These are phyloP conservation scores for Omphalotus olearius DNA, from an alignment of 1,284 basidiomycete species.

Conservation along the genomic window DNA sequence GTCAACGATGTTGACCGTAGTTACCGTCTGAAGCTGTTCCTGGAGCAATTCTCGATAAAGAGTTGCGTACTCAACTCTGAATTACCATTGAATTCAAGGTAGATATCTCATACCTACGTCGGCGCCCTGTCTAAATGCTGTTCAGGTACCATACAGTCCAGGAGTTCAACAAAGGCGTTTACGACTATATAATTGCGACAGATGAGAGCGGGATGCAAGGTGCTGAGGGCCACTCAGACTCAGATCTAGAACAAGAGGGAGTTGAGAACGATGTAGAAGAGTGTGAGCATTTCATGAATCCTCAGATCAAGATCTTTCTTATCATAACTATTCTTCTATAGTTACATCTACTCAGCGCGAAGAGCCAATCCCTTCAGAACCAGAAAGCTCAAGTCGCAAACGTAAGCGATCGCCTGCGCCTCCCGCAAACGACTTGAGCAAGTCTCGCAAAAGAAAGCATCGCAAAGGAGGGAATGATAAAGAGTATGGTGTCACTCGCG, in stretches of 20 bases:
- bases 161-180: constrained; percentile 98
- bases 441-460: constrained; percentile 30
- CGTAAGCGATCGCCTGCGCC: constrained; percentile 30
- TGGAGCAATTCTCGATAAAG: constrained; percentile 97
- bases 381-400: constrained; percentile 28
- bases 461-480: constrained; percentile 40
- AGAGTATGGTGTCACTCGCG: constrained; percentile 94
- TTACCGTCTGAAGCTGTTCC: constrained; percentile 93
- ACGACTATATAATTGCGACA: constrained; percentile 98
- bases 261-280: constrained; percentile 36
- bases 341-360: constrained; percentile 58
- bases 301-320: not conserved
- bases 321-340: constrained; percentile 19
- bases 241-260: constrained; percentile 32
- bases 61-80: constrained; percentile 97
- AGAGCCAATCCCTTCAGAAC: constrained; percentile 15
- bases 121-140: not conserved
- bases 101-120: constrained; percentile 12
- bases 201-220: constrained; percentile 71
- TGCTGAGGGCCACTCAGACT: constrained; percentile 17
- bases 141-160: constrained; percentile 93
- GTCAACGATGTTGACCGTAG: constrained; percentile 96
- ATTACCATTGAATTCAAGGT: constrained; percentile 90
- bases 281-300: constrained; percentile 30
- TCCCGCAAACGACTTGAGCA: constrained; percentile 24